Percentiles rank a stretch among this genome's conserved stretches.
phyloP scores from a whole-genome alignment of 2,329 filamentous ascomycete species.

The Aspergillus sojae region DNA sequence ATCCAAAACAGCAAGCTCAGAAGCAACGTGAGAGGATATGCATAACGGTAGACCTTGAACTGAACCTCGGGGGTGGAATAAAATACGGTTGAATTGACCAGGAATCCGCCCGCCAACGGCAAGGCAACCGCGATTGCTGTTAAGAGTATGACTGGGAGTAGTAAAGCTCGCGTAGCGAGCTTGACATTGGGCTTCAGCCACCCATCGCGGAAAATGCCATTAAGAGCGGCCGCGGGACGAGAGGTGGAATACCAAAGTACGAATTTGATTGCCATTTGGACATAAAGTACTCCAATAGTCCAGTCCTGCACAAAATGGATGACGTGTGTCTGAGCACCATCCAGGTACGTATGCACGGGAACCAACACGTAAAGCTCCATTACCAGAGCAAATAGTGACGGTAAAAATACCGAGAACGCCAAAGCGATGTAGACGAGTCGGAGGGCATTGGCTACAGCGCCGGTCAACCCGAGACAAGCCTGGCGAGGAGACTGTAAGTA shows the following conservation, averaged over 20 bases:
- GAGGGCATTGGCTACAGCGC: constrained; percentile 37
- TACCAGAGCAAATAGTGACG: constrained; percentile 75
- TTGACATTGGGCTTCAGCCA: constrained; percentile 77
- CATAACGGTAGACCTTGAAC: constrained; percentile 61
- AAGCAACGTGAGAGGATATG: constrained; percentile 69
- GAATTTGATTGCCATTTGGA: constrained; percentile 75
- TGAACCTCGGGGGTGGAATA: constrained; percentile 34
- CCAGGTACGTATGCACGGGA: constrained; percentile 78
- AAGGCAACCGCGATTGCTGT: constrained; percentile 63
- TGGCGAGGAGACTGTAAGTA: constrained; percentile 36
- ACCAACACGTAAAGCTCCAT: constrained; percentile 88
- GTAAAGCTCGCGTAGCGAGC: constrained; percentile 80
- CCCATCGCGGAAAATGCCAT: constrained; percentile 71
- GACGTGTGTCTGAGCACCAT: constrained; percentile 36
- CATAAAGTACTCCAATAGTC: constrained; percentile 88
- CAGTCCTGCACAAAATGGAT: constrained; percentile 90
- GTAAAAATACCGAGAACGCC: constrained; percentile 76
- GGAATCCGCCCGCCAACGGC: constrained; percentile 64
- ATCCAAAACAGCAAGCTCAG: constrained; percentile 55
- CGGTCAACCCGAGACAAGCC: constrained; percentile 25
- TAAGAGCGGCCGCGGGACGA: constrained; percentile 72
- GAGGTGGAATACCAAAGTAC: constrained; percentile 69
- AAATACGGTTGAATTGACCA: constrained; percentile 50
- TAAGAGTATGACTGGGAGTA: constrained; percentile 72
- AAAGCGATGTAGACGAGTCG: constrained; percentile 73